Percentiles rank a stretch among this genome's conserved stretches.
These are phyloP conservation scores for Coemansia sp. DNA, from an alignment of 192 early-diverging fungal species.

Conservation along the genomic window DNA sequence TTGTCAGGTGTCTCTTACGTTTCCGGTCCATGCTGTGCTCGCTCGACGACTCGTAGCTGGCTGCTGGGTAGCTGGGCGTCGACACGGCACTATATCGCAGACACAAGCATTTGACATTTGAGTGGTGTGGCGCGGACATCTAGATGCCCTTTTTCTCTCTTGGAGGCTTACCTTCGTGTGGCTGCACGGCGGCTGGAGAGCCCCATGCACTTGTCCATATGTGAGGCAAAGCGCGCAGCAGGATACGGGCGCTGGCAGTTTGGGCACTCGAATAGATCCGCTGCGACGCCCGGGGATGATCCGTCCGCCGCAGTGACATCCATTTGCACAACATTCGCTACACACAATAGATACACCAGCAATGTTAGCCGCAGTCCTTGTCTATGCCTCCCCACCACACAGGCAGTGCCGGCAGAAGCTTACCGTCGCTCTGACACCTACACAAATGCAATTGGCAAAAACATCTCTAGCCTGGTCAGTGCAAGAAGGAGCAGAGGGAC, in stretches of 20 bases:
- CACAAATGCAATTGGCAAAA: conserved; percentile 5
- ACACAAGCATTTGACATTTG: background rate
- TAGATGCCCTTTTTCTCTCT: background rate
- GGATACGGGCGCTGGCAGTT: conserved; percentile 76
- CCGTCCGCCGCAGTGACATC: background rate
- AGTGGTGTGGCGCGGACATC: background rate
- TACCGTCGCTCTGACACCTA: conserved; percentile 56
- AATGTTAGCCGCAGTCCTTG: background rate
- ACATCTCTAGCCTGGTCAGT: background rate
- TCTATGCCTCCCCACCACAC: background rate
- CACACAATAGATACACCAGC: conserved; percentile 15
- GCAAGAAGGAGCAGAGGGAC: background rate
- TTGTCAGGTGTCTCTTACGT: conserved; percentile 21
- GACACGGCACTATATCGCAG: conserved; percentile 31
- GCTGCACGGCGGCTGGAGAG: conserved; percentile 56
- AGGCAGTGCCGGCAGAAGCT: conserved; percentile 9
- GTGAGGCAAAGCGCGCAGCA: conserved; percentile 83
- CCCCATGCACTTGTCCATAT: conserved; percentile 91
- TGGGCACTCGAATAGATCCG: conserved; percentile 71
- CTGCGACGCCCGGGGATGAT: conserved; percentile 23
- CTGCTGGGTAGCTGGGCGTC: conserved; percentile 31
- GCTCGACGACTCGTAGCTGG: conserved; percentile 49
- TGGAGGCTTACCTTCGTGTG: conserved; percentile 41
- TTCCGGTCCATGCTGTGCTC: conserved; percentile 36
- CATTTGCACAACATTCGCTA: background rate